Evolutionary conservation across 768 basidiomycete species (phyloP), one percentile per base, ranked within the genome.

Genomic region (Tylopilus sp.): DNA sequence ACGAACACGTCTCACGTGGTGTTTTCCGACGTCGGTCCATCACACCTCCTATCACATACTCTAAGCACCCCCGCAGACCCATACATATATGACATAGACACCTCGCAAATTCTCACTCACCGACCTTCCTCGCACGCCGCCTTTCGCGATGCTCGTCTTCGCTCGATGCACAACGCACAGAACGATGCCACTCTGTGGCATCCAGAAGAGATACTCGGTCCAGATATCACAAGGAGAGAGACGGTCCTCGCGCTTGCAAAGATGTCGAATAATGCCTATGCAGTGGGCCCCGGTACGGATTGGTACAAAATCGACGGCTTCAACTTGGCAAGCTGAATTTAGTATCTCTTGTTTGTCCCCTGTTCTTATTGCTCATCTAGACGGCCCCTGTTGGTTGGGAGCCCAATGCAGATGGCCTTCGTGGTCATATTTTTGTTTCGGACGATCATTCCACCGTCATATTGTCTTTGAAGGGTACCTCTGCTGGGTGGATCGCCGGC

Each of bases 401-500:
- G 57, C 85, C 88, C 0, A 80, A 86, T 22, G 83, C 83, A n/a
- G 91, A 97, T 65, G 93, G 94, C 0, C 80, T 98, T 53, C 79
- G 95, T 40, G 95, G 95, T 0, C 94, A 98, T 61, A 72, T 98
- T 20, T 97, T 95, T 58, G 88, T 86, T n/a, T 81, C 82, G 1
- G 74, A 75, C 10, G 86, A 91, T 67, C 92, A 95, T 58, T 82
- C 82, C 13, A 95, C 91, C 0, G 89, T 98, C 21, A 75, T 97
- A 25, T 75, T 98, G 48, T 81, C 91, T 21, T 77, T 98, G 70
- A 98, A 98, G 64, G 95, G 95, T n/a, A 98, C 95, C 0, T 91
- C 90, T 2, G 83, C 88, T 2, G 76, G 77, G 10, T 72, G 71
- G 70, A 75, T 86, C 9, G 78, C 85, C 61, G 77, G 90, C 8